Conservation (phyloP, 495 filamentous ascomycete species). For the Aspergillus asperescens region DNA sequence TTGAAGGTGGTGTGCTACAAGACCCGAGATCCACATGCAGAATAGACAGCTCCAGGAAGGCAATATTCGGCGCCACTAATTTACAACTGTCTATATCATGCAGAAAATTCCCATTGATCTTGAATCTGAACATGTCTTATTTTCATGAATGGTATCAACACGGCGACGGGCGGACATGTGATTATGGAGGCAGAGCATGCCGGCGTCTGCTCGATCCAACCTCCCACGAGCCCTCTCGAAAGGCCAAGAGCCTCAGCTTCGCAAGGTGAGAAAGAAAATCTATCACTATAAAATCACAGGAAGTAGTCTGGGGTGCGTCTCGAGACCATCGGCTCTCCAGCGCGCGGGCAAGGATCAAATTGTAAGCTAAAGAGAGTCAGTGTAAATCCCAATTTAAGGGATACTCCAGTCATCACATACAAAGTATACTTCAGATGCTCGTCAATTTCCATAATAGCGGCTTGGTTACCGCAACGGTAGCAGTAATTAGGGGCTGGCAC, state of each 20-base stretch:
- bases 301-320: slow-evolving; percentile 97
- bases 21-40: no score
- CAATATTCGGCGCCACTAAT: no score
- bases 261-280: slow-evolving; percentile 28
- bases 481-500: slow-evolving; percentile 92
- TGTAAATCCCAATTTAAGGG: slow-evolving; percentile 4
- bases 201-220: slow-evolving; percentile 31
- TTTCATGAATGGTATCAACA: slow-evolving; percentile 50
- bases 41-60: no score
- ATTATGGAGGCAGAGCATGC: slow-evolving; percentile 32
- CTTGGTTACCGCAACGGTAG: slow-evolving; percentile 97
- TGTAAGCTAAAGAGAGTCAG: slow-evolving; percentile 65
- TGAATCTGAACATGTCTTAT: slow-evolving; percentile 28
- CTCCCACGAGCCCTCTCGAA: slow-evolving; percentile 29
- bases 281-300: slow-evolving; percentile 58
- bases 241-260: slow-evolving; percentile 20
- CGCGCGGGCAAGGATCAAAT: slow-evolving; percentile 97
- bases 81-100: no score
- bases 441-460: slow-evolving; percentile 99
- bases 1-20: no score
- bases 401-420: slow-evolving; percentile 55
- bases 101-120: no score
- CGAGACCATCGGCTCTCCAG: slow-evolving; percentile 98
- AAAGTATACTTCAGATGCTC: slow-evolving; percentile 99
- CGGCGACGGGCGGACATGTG: slow-evolving; percentile 39